phyloP scores from a whole-genome alignment of 768 basidiomycete genomes.

The Trametes cingulata region DNA sequence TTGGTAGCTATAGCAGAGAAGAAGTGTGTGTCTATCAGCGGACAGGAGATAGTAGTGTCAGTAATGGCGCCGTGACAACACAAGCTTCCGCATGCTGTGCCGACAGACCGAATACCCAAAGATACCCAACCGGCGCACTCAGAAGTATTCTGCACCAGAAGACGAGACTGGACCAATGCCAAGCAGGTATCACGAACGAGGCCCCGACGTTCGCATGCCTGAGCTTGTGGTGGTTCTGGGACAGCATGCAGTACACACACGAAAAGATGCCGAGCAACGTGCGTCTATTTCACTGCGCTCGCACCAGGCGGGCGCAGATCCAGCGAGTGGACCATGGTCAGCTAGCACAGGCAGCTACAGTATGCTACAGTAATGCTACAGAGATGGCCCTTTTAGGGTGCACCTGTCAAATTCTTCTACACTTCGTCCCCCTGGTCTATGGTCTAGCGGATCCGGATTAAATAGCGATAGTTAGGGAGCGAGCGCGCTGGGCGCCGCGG shows the following conservation, averaged over 20 bases:
- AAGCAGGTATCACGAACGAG: too few relatives aligned
- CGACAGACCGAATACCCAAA: too few relatives aligned
- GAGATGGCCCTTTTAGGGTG: constrained; percentile 12
- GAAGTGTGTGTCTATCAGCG: too few relatives aligned
- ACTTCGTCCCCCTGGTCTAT: neutral
- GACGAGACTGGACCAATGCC: too few relatives aligned
- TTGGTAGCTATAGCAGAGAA: too few relatives aligned
- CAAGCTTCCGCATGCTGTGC: too few relatives aligned
- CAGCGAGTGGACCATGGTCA: constrained; percentile 5
- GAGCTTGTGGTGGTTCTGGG: too few relatives aligned
- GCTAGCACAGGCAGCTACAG: constrained; percentile 12
- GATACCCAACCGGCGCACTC: too few relatives aligned
- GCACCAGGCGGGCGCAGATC: constrained; percentile 10
- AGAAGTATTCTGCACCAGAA: too few relatives aligned
- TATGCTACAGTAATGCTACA: constrained; percentile 8
- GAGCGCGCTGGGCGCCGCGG: constrained; percentile 4
- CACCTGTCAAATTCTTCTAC: constrained; percentile 3
- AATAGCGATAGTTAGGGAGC: constrained; percentile 2
- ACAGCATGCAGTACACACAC: neutral
- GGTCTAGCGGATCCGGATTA: neutral
- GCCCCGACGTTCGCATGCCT: too few relatives aligned
- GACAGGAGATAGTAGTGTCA: too few relatives aligned
- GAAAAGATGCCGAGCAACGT: neutral
- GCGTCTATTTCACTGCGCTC: neutral
- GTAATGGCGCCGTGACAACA: too few relatives aligned